Base-by-base conservation (phyloP, 306 rosid genomes). In the Casuarina equisetifolia region DNA sequence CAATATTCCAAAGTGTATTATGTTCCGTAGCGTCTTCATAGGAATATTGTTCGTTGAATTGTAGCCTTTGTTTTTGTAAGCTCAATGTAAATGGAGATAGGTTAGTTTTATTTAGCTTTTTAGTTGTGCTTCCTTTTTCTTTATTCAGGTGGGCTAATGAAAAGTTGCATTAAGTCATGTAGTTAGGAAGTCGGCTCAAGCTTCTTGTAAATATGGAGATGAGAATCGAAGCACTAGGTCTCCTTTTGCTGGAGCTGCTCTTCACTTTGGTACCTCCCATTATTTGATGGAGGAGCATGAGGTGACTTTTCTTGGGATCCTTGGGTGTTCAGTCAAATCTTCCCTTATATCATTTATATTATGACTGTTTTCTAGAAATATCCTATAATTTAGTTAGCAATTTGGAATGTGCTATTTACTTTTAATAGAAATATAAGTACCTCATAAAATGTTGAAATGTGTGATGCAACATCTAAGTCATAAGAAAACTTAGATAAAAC, bases 21-120 rank as follows among this genome's bases (percentile, higher is more conserved):
- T 67, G 74, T 46, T 81, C 9, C 16, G 10, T 92, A 94, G 97
- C 90, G 90, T 86, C 90, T 92, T 80, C 98, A 90, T 83, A 89
- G 94, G 84, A 88, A 85, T 83, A 82, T 90, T 75, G 96, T 90
- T 73, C 96, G 94, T 61, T 93, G 96, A 39, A 82, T 90, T 50
- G 96, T 89, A 83, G 92, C 92, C 58, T 83, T 89, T 66, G 80
- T 82, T 20, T 85, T 96, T 67, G 42, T 85, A 69, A 88, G 97
- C 86, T 77, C 88, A 76, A 94, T 92, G 87, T 95, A 94, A 86
- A 86, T 90, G 91, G 92, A 88, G 70, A 89, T 92, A 79, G 96
- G 97, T 92, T 78, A 83, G 59, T 73, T 61, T 69, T 52, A 71
- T 83, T 75, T 63, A 25, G 40, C 25, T 55, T 15, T 9, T 79